Percentiles rank a stretch among this genome's conserved stretches.
Evolutionary conservation across 1,284 basidiomycete genomes (phyloP).

Genomic region (Ganoderma lingzhi): DNA sequence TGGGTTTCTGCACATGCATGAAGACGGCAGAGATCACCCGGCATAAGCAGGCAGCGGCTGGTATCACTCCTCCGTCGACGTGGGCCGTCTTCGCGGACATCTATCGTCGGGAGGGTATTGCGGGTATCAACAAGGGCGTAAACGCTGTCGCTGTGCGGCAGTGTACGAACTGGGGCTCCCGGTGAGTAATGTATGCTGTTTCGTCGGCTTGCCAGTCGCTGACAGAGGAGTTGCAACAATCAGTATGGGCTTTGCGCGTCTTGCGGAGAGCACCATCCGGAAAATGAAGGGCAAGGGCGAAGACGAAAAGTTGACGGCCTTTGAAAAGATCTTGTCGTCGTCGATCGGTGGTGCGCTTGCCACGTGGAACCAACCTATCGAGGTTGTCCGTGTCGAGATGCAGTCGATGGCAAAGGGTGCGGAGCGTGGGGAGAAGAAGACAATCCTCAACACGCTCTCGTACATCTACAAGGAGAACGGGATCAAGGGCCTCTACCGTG

Average conservation of each 20-base stretch:
- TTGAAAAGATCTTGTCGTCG: constrained; percentile 93
- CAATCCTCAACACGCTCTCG: constrained; percentile 88
- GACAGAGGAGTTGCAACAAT: neutral
- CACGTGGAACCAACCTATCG: constrained; percentile 99
- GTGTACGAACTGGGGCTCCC: constrained; percentile 99
- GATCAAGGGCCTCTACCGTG: constrained; percentile 96
- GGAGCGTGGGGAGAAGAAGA: constrained; percentile 90
- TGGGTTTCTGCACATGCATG: constrained; percentile 99
- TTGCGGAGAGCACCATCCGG: constrained; percentile 88
- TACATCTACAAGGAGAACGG: constrained; percentile 99
- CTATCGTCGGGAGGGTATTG: constrained; percentile 91
- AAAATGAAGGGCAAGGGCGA: constrained; percentile 81
- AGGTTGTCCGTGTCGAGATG: constrained; percentile 98
- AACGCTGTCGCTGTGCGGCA: constrained; percentile 98
- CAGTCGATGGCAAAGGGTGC: constrained; percentile 95
- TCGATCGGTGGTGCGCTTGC: constrained; percentile 94
- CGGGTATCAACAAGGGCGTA: constrained; percentile 99
- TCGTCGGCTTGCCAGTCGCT: neutral
- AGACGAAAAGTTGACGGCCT: constrained; percentile 75
- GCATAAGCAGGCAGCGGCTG: constrained; percentile 92
- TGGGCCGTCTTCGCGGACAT: constrained; percentile 97
- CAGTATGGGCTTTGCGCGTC: constrained; percentile 96
- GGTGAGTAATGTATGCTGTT: constrained; percentile 56
- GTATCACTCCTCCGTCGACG: constrained; percentile 92
- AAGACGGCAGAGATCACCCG: constrained; percentile 99